Evolutionary conservation across 768 basidiomycete genomes (phyloP).

Genomic region (Boletus sp.): DNA sequence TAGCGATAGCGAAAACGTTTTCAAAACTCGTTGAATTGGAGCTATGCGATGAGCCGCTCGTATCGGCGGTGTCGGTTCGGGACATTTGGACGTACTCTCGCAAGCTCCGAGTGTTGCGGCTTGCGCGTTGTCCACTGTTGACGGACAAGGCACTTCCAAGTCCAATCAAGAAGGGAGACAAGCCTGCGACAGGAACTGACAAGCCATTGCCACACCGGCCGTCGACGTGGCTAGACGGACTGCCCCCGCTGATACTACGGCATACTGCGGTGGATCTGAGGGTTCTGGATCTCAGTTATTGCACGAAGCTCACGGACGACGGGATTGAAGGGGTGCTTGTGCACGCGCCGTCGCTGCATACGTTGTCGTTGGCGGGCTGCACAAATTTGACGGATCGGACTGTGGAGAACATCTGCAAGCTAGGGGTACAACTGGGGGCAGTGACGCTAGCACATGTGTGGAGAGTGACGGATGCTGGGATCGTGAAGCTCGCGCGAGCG

Average conservation of each 20-base stretch:
- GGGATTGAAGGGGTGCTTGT: conserved; percentile 72
- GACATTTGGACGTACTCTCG: conserved; percentile 84
- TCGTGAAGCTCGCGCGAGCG: conserved; percentile 63
- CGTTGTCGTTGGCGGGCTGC: conserved; percentile 78
- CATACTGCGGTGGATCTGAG: conserved; percentile 73
- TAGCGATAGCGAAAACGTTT: conserved; percentile 71
- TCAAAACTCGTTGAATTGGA: conserved; percentile 82
- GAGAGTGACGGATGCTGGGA: conserved; percentile 75
- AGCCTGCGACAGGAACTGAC: conserved; percentile 31
- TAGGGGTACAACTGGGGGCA: conserved; percentile 76
- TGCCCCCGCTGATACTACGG: conserved; percentile 63
- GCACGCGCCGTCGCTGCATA: conserved; percentile 76
- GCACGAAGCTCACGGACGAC: conserved; percentile 67
- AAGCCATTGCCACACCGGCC: conserved; percentile 58
- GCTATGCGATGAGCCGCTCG: conserved; percentile 60
- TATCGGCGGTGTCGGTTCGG: conserved; percentile 68
- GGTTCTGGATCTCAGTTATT: conserved; percentile 74
- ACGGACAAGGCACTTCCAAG: conserved; percentile 81
- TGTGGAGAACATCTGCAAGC: conserved; percentile 62
- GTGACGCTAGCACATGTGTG: conserved; percentile 78
- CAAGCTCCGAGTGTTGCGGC: conserved; percentile 69
- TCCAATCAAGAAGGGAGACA: conserved; percentile 35
- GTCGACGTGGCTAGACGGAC: conserved; percentile 55
- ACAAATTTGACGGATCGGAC: conserved; percentile 67
- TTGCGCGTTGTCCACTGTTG: conserved; percentile 74